Base-by-base conservation (phyloP, 371 early-diverging fungal species). In the Funneliformis caledonium region DNA sequence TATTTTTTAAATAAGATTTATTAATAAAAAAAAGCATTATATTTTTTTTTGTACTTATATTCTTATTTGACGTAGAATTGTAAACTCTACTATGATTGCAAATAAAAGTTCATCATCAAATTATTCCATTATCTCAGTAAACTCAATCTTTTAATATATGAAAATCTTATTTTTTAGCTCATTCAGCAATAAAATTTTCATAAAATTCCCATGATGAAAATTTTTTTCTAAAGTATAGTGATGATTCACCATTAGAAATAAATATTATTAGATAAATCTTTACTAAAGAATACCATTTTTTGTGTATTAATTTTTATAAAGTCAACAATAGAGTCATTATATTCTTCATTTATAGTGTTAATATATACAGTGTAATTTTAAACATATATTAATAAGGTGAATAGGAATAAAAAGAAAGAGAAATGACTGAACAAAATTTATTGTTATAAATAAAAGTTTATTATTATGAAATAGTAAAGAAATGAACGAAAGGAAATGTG, bases 11-110 rank as follows among this genome's bases (percentile, higher is more conserved):
- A 48, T 22, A 72, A 4, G 72, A 67, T 4, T n/a, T 2, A 50
- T 72, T 72, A n/a, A 72, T 14, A 33, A 8, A 48, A 72, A 72
- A 47, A 48, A 22, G 22, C 48, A 72, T 4, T 26, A 0, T 0
- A 8, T n/a, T 72, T 19, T 72, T 72, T 72, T 72, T 72, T 26
- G 67, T n/a, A 48, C 4, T 72, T 0, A n/a, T 72, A 52, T 72
- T 0, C 22, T 72, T 72, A n/a, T 6, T 67, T 62, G 16, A 62
- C 4, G 16, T 62, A 4, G 5, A 62, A 7, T 62, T 31, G 8
- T 62, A 62, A 2, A 9, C 4, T 22, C 31, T n/a, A 16, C 62
- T 62, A 31, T 62, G 16, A 62, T 62, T 31, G 8, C 62, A 62
- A 8, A 62, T 8, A 62, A 62, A 62, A 22, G 62, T 62, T 8